phyloP scores from a whole-genome alignment of 495 filamentous ascomycete genomes.

The Elaphomyces granulatus region DNA sequence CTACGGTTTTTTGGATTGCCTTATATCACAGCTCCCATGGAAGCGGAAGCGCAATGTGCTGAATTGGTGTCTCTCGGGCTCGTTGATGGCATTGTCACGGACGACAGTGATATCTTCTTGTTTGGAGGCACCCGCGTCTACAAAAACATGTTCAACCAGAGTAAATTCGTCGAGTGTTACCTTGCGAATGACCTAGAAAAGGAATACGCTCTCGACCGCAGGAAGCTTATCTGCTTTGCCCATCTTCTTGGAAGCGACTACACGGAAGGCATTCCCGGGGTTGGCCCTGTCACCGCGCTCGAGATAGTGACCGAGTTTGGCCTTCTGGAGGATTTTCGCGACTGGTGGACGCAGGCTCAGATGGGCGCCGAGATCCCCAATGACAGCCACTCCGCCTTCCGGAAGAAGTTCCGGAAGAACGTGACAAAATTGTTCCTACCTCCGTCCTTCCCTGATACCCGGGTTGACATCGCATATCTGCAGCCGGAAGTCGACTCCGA shows the following conservation, averaged over 20 bases:
- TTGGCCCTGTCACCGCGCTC: conserved; percentile 85
- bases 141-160: conserved; percentile 98
- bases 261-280: conserved; percentile 75
- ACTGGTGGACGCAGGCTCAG: conserved; percentile 81
- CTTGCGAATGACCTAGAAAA: conserved; percentile 74
- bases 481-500: conserved; percentile 70
- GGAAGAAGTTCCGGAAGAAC: conserved; percentile 71
- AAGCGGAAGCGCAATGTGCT: conserved; percentile 96
- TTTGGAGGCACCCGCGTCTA: conserved; percentile 94
- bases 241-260: conserved; percentile 89
- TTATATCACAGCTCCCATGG: conserved; percentile 96
- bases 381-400: conserved; percentile 42
- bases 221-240: conserved; percentile 72
- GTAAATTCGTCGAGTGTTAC: conserved; percentile 96
- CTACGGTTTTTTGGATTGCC: conserved; percentile 83
- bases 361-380: conserved; percentile 26
- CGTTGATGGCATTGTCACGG: conserved; percentile 96
- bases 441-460: conserved; percentile 55
- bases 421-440: conserved; percentile 76
- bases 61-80: conserved; percentile 72
- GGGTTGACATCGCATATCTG: conserved; percentile 69
- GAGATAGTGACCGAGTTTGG: conserved; percentile 89
- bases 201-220: conserved; percentile 69
- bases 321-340: conserved; percentile 49
- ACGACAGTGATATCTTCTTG: conserved; percentile 93